Evolutionary conservation across 768 basidiomycete species (phyloP).

Genomic region (Ephemerocybe angulata): DNA sequence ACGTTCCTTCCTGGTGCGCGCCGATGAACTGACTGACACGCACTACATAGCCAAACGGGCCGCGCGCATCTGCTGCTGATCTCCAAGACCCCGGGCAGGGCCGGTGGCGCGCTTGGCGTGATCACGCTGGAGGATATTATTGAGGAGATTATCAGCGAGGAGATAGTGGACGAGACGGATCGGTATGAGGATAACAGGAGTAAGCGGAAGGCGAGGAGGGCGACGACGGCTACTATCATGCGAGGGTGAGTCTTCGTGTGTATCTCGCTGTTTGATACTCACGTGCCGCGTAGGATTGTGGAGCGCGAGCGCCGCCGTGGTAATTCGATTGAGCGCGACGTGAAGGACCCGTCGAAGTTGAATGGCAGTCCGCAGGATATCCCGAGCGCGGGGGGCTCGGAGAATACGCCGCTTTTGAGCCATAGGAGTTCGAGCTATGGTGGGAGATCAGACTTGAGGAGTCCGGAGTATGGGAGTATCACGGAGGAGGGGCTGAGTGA

Average conservation of each 20-base stretch:
- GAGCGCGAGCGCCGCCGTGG: conserved; percentile 30
- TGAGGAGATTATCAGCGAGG: conserved; percentile 91
- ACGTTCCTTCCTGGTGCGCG: conserved; percentile 17
- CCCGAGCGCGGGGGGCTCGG: no score
- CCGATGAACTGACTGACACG: background rate
- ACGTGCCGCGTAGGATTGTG: conserved; percentile 41
- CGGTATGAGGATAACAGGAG: conserved; percentile 83
- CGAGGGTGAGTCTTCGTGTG: conserved; percentile 49
- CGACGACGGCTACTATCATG: conserved; percentile 75
- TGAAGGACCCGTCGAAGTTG: background rate
- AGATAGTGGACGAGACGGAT: conserved; percentile 95
- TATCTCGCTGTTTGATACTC: background rate
- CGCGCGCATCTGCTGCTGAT: conserved; percentile 89
- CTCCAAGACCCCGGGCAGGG: conserved; percentile 74
- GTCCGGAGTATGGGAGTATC: background rate
- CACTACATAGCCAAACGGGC: conserved; percentile 72
- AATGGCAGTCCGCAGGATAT: background rate
- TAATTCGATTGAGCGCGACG: background rate
- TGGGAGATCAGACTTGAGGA: background rate
- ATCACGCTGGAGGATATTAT: conserved; percentile 88
- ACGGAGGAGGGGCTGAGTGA: background rate
- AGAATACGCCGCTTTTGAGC: background rate
- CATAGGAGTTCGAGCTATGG: background rate
- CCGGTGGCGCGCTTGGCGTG: conserved; percentile 86
- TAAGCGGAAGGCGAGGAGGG: conserved; percentile 67